These are phyloP conservation scores for Sugiyamaella chiloensis DNA, from an alignment of 805 yeast genomes.

Conservation along the genomic window DNA sequence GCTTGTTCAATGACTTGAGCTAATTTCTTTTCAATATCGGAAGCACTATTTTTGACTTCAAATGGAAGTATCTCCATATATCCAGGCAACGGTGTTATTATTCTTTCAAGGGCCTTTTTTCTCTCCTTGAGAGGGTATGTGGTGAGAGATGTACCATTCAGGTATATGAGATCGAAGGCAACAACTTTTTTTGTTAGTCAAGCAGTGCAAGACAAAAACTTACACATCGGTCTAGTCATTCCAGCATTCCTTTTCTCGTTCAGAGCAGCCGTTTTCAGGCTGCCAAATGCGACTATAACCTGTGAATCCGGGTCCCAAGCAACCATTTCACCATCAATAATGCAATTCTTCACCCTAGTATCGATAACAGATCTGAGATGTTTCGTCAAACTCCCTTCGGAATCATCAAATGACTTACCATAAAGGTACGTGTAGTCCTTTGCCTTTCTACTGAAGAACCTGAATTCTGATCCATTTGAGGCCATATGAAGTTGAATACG, in stretches of 20 bases:
- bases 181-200: slow-evolving; percentile 36
- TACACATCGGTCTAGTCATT: slow-evolving; percentile 27
- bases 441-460: slow-evolving; percentile 62
- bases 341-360: slow-evolving; percentile 34
- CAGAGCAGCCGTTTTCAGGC: slow-evolving; percentile 66
- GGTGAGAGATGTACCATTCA: slow-evolving; percentile 65
- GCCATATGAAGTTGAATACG: slow-evolving; percentile 73
- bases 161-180: slow-evolving; percentile 67
- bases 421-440: slow-evolving; percentile 71
- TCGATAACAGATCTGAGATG: slow-evolving; percentile 42
- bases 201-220: not conserved
- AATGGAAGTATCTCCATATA: slow-evolving; percentile 30
- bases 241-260: slow-evolving; percentile 43
- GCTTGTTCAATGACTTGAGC: slow-evolving; percentile 50
- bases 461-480: slow-evolving; percentile 42
- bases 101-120: slow-evolving; percentile 46
- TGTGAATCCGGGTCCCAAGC: slow-evolving; percentile 62
- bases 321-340: slow-evolving; percentile 92
- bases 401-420: slow-evolving; percentile 46
- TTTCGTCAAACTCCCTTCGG: slow-evolving; percentile 52
- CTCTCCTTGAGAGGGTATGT: slow-evolving; percentile 53
- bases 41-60: slow-evolving; percentile 41
- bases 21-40: slow-evolving; percentile 56
- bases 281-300: slow-evolving; percentile 72
- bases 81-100: slow-evolving; percentile 41